phyloP scores from a whole-genome alignment of 768 basidiomycete genomes.

The Russula sp. region DNA sequence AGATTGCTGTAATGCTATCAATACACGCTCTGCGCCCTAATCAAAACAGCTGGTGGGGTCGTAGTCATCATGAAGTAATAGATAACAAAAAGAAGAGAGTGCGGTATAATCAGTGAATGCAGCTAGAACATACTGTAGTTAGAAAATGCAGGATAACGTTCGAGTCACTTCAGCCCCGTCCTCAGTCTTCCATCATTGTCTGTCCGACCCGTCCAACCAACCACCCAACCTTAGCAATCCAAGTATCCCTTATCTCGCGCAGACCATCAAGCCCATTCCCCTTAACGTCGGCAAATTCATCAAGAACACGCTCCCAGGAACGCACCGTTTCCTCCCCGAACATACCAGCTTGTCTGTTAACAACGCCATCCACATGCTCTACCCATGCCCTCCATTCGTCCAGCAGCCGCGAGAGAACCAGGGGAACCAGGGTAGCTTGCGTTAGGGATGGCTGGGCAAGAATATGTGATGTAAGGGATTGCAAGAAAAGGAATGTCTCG shows the following conservation, averaged over 20 bases:
- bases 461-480: constrained; percentile 60
- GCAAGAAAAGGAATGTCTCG: constrained; percentile 69
- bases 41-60: constrained; percentile 18
- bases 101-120: constrained; percentile 20
- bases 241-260: constrained; percentile 50
- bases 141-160: constrained; percentile 11
- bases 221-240: constrained; percentile 77
- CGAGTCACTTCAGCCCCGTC: too few species aligned
- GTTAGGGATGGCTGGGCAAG: constrained; percentile 62
- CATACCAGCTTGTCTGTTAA: constrained; percentile 73
- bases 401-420: constrained; percentile 55
- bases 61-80: constrained; percentile 16
- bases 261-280: constrained; percentile 39
- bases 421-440: constrained; percentile 50
- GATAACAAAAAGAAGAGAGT: constrained; percentile 14
- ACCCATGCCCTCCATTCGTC: constrained; percentile 82
- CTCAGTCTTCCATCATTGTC: constrained; percentile 34
- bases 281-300: constrained; percentile 56
- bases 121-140: constrained; percentile 5
- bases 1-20: constrained; percentile 7
- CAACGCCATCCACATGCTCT: constrained; percentile 56
- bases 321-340: constrained; percentile 66
- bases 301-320: constrained; percentile 63
- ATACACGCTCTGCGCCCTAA: constrained; percentile 17
- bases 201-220: constrained; percentile 44